Conservation (phyloP, 768 basidiomycete species). For the Amanita phalloides region DNA sequence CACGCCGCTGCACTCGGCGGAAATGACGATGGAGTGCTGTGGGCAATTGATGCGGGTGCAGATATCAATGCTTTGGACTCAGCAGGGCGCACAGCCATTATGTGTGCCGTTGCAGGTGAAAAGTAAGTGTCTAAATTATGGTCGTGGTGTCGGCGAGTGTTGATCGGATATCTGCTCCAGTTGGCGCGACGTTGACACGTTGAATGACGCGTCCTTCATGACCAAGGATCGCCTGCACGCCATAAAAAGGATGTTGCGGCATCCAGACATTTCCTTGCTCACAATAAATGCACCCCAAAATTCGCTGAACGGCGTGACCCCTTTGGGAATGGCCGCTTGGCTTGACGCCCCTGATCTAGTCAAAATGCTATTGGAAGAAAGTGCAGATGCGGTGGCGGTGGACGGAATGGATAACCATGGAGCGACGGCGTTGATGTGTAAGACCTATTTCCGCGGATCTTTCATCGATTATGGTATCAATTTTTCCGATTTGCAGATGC, state of each 20-base stretch:
- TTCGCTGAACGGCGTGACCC: constrained; percentile 64
- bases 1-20: constrained; percentile 49
- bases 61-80: constrained; percentile 59
- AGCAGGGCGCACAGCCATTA: constrained; percentile 50
- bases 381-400: constrained; percentile 51
- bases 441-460: constrained; percentile 18
- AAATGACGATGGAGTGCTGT: constrained; percentile 39
- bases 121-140: constrained; percentile 31
- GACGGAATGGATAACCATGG: constrained; percentile 68
- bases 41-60: constrained; percentile 46
- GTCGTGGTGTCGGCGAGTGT: constrained; percentile 1
- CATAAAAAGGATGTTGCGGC: constrained; percentile 43
- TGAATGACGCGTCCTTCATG: constrained; percentile 55
- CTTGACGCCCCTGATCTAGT: constrained; percentile 54
- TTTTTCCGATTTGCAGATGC: constrained; percentile 40
- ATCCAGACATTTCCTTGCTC: constrained; percentile 51
- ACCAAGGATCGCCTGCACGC: constrained; percentile 44
- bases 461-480: constrained; percentile 9
- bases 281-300: constrained; percentile 67
- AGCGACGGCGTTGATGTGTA: constrained; percentile 81
- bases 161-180: constrained; percentile 21
- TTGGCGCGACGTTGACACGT: constrained; percentile 59
- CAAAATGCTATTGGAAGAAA: constrained; percentile 51
- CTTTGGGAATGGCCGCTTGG: constrained; percentile 74
- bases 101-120: constrained; percentile 64